These are phyloP conservation scores for Anethum foeniculum DNA, from an alignment of 140 eudicot species.

Conservation along the genomic window DNA sequence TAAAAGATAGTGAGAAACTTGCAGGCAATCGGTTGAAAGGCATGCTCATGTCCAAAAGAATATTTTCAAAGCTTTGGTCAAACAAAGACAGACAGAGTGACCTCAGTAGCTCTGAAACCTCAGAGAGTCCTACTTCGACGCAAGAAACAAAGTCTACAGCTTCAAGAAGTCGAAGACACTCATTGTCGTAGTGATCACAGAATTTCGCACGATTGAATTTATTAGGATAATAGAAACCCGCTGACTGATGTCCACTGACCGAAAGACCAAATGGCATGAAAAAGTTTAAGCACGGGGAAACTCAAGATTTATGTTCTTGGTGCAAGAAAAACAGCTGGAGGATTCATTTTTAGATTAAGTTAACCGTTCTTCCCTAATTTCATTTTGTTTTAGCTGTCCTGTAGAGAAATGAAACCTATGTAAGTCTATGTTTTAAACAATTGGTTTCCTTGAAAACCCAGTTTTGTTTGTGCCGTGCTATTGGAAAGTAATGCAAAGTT, in stretches of 20 bases:
- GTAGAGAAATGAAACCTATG: conserved; percentile 2
- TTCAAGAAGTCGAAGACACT: conserved; percentile 55
- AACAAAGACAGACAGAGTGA: conserved; percentile 63
- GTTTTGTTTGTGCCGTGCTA: neutral
- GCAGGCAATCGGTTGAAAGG: conserved; percentile 36
- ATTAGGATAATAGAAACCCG: conserved; percentile 23
- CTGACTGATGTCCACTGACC: conserved; percentile 6
- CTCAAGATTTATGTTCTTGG: neutral
- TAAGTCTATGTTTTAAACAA: neutral
- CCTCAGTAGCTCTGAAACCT: conserved; percentile 77
- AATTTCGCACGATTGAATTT: conserved; percentile 8
- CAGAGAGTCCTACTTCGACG: conserved; percentile 62
- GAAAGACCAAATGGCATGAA: neutral
- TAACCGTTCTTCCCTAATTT: neutral
- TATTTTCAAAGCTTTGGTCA: conserved; percentile 68
- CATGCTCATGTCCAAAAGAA: conserved; percentile 47
- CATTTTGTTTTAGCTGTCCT: neutral
- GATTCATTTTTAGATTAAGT: neutral
- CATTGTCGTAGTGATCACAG: conserved; percentile 21
- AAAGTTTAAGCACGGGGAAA: neutral
- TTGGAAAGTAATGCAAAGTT: conserved; percentile 1
- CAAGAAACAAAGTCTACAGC: conserved; percentile 56
- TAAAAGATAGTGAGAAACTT: conserved; percentile 26
- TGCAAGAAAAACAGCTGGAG: conserved; percentile 9
- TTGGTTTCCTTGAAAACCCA: neutral